Evolutionary conservation across 805 yeast genomes (phyloP), one percentile per base, ranked within the genome.

Genomic region (Cyberlindnera mississippiensis): DNA sequence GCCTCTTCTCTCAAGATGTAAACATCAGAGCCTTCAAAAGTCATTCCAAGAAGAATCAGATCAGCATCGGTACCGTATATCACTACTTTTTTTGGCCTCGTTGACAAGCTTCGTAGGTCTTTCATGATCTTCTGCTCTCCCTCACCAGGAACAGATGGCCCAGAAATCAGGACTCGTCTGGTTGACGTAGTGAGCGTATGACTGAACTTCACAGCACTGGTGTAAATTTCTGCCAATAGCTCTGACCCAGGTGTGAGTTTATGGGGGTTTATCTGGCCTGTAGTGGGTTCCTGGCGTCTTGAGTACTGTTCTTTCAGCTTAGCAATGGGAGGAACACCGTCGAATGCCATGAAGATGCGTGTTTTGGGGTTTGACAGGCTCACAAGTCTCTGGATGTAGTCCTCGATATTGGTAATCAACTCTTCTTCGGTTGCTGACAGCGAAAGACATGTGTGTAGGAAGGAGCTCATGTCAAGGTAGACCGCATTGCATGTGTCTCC

Each of bases 91-190:
- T 95, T 78, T 19, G 79, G 69, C 56, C 86, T 81, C 2, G 10
- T 22, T 29, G 83, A 74, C 57, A 82, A 71, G 55, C 82, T 62
- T 61, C 95, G 78, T 45, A 90, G 84, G 51, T 76, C 83, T 47
- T 83, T 83, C 95, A 89, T 88, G 51, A 91, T 87, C 61, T 91
- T 91, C 64, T 88, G 96, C 66, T 91, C 98, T 59, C 98, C 98
- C 70, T 91, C 98, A 49, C 98, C 98, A 2, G 96, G 96, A 10
- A 84, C 95, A 60, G 84, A 91, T 56, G 83, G 93, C 17, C 96
- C 96, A 33, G 93, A 82, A 41, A 91, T 69, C 17, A 88, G 69
- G 45, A 90, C 28, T 3, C 19, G 9, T n/a, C 28, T 15, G 14
- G 8, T 12, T 33, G 15, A 9, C 3, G 27, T 9, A 10, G 35